Conservation (phyloP, 2,329 filamentous ascomycete genomes). For the Nakataea oryzae region DNA sequence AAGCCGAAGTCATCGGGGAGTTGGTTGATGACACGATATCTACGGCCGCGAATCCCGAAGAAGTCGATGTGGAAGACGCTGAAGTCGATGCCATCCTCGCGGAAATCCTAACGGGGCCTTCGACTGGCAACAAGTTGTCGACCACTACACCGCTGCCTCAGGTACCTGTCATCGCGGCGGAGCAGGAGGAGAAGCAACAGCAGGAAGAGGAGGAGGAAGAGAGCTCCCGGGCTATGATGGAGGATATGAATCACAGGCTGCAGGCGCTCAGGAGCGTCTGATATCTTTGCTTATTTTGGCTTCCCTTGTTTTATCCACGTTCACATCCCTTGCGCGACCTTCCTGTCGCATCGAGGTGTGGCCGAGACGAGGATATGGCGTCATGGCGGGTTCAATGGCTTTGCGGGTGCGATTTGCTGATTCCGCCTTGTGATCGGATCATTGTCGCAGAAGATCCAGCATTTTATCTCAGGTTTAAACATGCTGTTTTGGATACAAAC, state of each 20-base stretch:
- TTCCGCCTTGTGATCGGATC: neutral
- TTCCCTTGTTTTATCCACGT: neutral
- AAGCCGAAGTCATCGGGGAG: constrained; percentile 94
- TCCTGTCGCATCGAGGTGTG: neutral
- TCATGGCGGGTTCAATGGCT: neutral
- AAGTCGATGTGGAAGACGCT: constrained; percentile 61
- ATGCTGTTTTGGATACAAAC: neutral
- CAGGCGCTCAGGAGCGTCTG: constrained; percentile 88
- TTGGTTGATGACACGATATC: constrained; percentile 85
- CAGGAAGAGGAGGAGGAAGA: constrained; percentile 64
- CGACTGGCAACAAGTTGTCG: constrained; percentile 47
- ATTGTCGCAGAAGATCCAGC: neutral
- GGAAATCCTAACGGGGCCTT: constrained; percentile 79
- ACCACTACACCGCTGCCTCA: constrained; percentile 44
- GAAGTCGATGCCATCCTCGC: constrained; percentile 91
- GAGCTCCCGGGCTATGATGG: constrained; percentile 80
- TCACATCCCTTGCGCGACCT: neutral
- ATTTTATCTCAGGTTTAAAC: neutral
- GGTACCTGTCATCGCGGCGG: constrained; percentile 27
- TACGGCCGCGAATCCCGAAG: constrained; percentile 51
- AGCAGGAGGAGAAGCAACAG: constrained; percentile 31
- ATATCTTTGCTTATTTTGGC: constrained; percentile 1
- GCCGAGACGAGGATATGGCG: neutral
- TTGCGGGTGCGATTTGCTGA: neutral
- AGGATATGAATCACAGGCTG: constrained; percentile 85